Evolutionary conservation across 2,329 filamentous ascomycete genomes (phyloP).

Genomic region (Biscogniauxia sp.): DNA sequence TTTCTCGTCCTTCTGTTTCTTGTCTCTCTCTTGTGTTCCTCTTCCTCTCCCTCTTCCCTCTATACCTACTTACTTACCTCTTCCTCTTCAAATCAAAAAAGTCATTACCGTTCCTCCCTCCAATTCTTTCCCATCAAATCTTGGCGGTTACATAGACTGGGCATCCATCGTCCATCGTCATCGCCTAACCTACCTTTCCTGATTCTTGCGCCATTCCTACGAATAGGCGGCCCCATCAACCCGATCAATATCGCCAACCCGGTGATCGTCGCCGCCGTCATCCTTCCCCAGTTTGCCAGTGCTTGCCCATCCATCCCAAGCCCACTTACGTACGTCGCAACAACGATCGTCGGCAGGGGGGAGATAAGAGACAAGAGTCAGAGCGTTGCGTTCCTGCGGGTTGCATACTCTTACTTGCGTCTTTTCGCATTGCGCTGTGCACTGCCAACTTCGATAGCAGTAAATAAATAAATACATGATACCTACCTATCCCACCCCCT

Average conservation of each 20-base stretch:
- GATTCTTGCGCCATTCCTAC: neutral
- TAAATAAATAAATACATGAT: too few species aligned
- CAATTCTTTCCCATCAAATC: too few species aligned
- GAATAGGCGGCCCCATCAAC: neutral
- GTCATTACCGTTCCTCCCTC: too few species aligned
- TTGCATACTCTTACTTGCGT: slow-evolving; percentile 11
- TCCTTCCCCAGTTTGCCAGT: neutral
- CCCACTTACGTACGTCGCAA: slow-evolving; percentile 13
- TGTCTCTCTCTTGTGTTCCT: neutral
- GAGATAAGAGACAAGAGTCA: slow-evolving; percentile 3
- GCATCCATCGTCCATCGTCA: too few species aligned
- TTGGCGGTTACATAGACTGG: too few species aligned
- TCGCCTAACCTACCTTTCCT: too few species aligned
- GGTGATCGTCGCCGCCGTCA: neutral
- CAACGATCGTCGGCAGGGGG: slow-evolving; percentile 17
- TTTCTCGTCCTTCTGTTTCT: neutral
- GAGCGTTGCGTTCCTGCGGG: neutral
- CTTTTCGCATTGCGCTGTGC: slow-evolving; percentile 17
- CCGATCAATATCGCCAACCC: neutral
- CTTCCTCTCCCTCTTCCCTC: too few species aligned
- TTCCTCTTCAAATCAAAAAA: too few species aligned
- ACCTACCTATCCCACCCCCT: too few species aligned
- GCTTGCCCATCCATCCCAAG: slow-evolving; percentile 8
- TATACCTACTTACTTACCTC: too few species aligned
- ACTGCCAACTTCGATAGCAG: neutral